phyloP scores from a whole-genome alignment of 1,284 basidiomycete species.

The Wallemia mellicola region DNA sequence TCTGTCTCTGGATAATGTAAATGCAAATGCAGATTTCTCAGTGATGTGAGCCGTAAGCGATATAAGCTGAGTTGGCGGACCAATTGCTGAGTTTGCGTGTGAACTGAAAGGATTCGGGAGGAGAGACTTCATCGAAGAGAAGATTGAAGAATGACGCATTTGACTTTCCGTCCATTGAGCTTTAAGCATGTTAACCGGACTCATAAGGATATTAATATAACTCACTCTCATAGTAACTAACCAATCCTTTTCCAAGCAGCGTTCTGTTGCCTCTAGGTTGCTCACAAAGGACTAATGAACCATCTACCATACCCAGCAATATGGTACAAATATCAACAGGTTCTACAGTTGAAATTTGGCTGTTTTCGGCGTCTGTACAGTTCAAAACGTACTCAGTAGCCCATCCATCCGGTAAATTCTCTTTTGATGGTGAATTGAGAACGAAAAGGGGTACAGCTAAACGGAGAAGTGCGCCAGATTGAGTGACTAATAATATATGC shows the following conservation, averaged over 20 bases:
- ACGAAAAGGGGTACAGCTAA: conserved; percentile 28
- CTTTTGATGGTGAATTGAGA: conserved; percentile 7
- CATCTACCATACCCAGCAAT: conserved; percentile 31
- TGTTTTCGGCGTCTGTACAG: conserved; percentile 8
- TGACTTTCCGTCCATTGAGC: conserved; percentile 33
- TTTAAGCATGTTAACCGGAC: conserved; percentile 6
- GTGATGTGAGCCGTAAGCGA: conserved; percentile 3
- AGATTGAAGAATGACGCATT: conserved; percentile 28
- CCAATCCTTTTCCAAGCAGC: background rate
- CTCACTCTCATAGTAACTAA: conserved; percentile 2
- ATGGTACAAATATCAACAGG: conserved; percentile 39
- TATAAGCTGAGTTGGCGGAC: conserved; percentile 25
- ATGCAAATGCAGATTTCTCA: conserved; percentile 31
- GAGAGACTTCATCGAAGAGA: conserved; percentile 24
- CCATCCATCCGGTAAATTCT: conserved; percentile 9
- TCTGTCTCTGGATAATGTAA: conserved; percentile 64
- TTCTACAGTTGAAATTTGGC: conserved; percentile 23
- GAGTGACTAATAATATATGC: conserved; percentile 38
- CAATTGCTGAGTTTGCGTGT: conserved; percentile 33
- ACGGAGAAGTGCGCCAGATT: conserved; percentile 41
- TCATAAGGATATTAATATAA: conserved; percentile 1
- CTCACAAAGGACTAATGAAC: conserved; percentile 39
- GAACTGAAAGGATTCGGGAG: conserved; percentile 18
- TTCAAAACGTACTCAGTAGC: conserved; percentile 12
- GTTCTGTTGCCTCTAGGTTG: conserved; percentile 1